A percentile compares a stretch with the other conserved stretches of the same genome.
Evolutionary conservation across 2,329 filamentous ascomycete species (phyloP).

Genomic region (Diaporthe aspalathi): DNA sequence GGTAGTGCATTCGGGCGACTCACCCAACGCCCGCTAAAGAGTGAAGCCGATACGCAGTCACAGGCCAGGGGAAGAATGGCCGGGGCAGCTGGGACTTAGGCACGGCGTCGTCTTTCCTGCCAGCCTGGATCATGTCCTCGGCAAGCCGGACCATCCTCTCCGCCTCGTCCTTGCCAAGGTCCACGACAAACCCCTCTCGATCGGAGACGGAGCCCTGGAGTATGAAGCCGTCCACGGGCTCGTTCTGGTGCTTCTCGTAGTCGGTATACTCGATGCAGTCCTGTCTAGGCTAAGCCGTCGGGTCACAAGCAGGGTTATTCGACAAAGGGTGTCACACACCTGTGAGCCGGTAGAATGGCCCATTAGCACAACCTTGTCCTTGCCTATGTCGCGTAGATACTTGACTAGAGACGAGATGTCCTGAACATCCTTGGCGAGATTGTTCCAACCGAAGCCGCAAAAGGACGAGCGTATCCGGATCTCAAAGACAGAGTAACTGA

Average conservation of each 20-base stretch:
- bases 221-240: slow-evolving; percentile 78
- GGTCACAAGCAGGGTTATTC: neutral
- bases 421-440: slow-evolving; percentile 63
- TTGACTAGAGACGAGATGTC: slow-evolving; percentile 65
- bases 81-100: slow-evolving; percentile 56
- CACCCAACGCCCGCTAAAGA: slow-evolving; percentile 64
- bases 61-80: slow-evolving; percentile 54
- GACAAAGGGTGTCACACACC: slow-evolving; percentile 50
- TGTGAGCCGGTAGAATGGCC: slow-evolving; percentile 71
- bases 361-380: slow-evolving; percentile 64
- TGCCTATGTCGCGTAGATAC: slow-evolving; percentile 64
- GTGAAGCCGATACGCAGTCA: slow-evolving; percentile 65
- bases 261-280: slow-evolving; percentile 68
- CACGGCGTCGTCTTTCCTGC: slow-evolving; percentile 66
- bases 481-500: slow-evolving; percentile 67
- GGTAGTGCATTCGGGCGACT: slow-evolving; percentile 42
- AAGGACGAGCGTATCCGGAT: slow-evolving; percentile 67
- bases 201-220: slow-evolving; percentile 86
- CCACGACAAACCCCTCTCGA: slow-evolving; percentile 69
- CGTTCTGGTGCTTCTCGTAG: slow-evolving; percentile 53
- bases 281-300: slow-evolving; percentile 47
- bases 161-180: slow-evolving; percentile 57
- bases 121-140: slow-evolving; percentile 64
- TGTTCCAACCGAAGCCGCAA: slow-evolving; percentile 61
- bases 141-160: slow-evolving; percentile 61